phyloP scores from a whole-genome alignment of 768 basidiomycete species.

The Calocera cornea region DNA sequence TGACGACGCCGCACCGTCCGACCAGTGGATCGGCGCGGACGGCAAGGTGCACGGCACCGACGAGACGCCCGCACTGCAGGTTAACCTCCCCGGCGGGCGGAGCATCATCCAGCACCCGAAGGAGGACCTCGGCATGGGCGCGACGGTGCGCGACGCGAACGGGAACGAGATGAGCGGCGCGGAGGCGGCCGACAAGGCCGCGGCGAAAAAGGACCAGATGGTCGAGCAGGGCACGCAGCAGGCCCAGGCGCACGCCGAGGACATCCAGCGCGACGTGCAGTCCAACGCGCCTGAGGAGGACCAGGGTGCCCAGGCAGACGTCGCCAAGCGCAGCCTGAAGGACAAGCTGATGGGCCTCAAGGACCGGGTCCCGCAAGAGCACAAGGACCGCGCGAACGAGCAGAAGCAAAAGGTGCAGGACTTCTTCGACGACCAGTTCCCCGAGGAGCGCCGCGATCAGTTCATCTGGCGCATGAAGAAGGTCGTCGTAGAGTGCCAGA shows the following conservation, averaged over 20 bases:
- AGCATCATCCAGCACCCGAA: constrained; percentile 39
- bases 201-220: constrained; percentile 22
- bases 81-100: constrained; percentile 35
- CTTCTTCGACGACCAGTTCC: constrained; percentile 74
- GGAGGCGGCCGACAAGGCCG: constrained; percentile 21
- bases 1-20: constrained; percentile 53
- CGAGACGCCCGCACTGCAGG: constrained; percentile 37
- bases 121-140: constrained; percentile 31
- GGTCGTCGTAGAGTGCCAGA: constrained; percentile 84
- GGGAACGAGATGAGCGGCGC: constrained; percentile 24
- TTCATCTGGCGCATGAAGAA: constrained; percentile 92
- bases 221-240: background rate
- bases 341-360: constrained; percentile 28
- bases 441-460: constrained; percentile 77
- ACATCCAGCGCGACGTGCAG: background rate
- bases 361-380: constrained; percentile 54
- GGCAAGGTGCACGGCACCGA: constrained; percentile 30
- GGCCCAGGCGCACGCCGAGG: background rate
- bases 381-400: constrained; percentile 43
- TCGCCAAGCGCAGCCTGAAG: constrained; percentile 19
- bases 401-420: constrained; percentile 46
- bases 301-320: constrained; percentile 24
- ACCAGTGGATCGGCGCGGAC: constrained; percentile 45
- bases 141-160: constrained; percentile 23
- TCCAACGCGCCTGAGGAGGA: constrained; percentile 16